Percentiles rank a stretch among this genome's conserved stretches.
These are phyloP conservation scores for Coemansia sp. DNA, from an alignment of 192 early-diverging fungal genomes.

Conservation along the genomic window DNA sequence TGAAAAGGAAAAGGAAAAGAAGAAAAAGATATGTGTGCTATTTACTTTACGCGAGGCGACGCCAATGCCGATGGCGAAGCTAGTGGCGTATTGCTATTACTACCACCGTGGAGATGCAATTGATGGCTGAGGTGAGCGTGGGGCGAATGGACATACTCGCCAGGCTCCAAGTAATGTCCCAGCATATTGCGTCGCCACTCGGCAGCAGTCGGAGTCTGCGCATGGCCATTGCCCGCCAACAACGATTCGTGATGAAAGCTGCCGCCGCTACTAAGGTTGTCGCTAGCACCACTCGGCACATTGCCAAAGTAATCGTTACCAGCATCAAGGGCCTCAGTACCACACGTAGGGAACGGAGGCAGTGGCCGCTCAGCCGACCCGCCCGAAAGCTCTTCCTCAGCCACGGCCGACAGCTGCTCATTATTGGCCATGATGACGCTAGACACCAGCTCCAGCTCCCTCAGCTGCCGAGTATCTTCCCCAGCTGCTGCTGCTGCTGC, in stretches of 20 bases:
- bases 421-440: constrained; percentile 10
- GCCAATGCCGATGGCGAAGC: constrained; percentile 20
- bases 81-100: neutral
- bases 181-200: constrained; percentile 45
- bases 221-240: constrained; percentile 1
- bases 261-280: constrained; percentile 6
- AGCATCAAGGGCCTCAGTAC: neutral
- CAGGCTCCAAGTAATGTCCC: constrained; percentile 22
- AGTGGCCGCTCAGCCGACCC: constrained; percentile 4
- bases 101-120: constrained; percentile 2
- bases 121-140: neutral
- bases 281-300: constrained; percentile 11
- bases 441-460: constrained; percentile 9
- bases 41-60: constrained; percentile 39
- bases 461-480: constrained; percentile 27
- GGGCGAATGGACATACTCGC: neutral
- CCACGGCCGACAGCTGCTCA: constrained; percentile 2
- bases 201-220: constrained; percentile 14
- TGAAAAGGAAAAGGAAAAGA: neutral
- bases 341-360: constrained; percentile 10
- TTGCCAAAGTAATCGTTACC: constrained; percentile 41
- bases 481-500: neutral
- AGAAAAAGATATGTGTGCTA: neutral
- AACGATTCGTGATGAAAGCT: neutral
- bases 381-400: neutral